These are phyloP conservation scores for Macrocystidia cucumis DNA, from an alignment of 1,284 basidiomycete genomes.

Conservation along the genomic window DNA sequence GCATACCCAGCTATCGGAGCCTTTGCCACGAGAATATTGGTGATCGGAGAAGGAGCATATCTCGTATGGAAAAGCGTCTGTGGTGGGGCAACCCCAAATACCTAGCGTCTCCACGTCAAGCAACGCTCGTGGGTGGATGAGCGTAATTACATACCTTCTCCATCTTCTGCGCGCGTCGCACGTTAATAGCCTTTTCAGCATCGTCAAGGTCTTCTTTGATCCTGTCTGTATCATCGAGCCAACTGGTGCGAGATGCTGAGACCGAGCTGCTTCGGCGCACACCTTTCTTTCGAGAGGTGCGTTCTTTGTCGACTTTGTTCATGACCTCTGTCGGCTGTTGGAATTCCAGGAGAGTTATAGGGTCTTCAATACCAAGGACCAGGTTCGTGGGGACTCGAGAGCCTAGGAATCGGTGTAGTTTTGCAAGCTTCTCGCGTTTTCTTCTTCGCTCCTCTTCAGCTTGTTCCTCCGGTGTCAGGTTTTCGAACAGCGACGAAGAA, in stretches of 20 bases:
- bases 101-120: conserved; percentile 28
- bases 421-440: conserved; percentile 68
- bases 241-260: conserved; percentile 32
- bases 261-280: conserved; percentile 52
- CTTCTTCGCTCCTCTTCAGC: conserved; percentile 54
- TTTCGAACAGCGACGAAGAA: conserved; percentile 40
- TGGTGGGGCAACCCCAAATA: conserved; percentile 74
- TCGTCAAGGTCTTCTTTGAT: conserved; percentile 60
- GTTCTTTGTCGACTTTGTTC: conserved; percentile 34
- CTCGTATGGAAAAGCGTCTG: conserved; percentile 65
- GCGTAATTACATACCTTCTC: conserved; percentile 50
- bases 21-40: conserved; percentile 10
- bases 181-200: conserved; percentile 68
- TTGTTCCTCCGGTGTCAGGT: conserved; percentile 40
- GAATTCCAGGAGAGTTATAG: conserved; percentile 21
- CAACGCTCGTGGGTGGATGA: conserved; percentile 6
- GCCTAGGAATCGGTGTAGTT: conserved; percentile 74
- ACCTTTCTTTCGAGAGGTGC: too few species aligned
- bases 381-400: conserved; percentile 66
- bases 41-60: conserved; percentile 27
- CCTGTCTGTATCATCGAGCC: conserved; percentile 52
- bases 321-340: conserved; percentile 12
- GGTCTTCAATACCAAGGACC: conserved; percentile 43
- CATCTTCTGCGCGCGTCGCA: conserved; percentile 75
- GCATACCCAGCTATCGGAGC: too few species aligned